phyloP scores from a whole-genome alignment of 306 rosid genomes.

The Lathyrus oleraceus region DNA sequence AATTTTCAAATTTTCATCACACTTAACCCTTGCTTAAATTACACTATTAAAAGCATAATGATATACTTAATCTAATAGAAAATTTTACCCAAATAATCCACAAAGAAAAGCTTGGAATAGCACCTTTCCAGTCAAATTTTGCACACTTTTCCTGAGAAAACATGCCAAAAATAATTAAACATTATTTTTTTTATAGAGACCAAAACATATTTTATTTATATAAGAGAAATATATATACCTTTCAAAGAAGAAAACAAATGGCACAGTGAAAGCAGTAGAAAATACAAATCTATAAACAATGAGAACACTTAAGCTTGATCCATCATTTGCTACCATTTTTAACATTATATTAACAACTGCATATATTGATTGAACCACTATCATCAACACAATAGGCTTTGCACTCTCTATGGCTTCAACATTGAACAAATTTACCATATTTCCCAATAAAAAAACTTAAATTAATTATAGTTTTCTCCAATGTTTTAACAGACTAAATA shows the following conservation, averaged over 20 bases:
- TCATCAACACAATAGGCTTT: conserved; percentile 51
- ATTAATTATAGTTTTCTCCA: conserved; percentile 3
- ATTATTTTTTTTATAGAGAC: too few relatives aligned
- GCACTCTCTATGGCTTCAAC: conserved; percentile 48
- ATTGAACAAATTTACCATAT: conserved; percentile 30
- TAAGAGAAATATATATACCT: conserved; percentile 33
- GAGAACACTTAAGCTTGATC: conserved; percentile 49
- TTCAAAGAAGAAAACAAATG: conserved; percentile 53
- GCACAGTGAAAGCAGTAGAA: conserved; percentile 50
- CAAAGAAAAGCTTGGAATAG: conserved; percentile 56
- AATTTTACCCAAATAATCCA: conserved; percentile 67
- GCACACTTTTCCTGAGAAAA: conserved; percentile 47
- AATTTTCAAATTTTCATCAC: neutral
- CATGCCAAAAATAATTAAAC: neutral
- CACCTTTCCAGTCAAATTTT: conserved; percentile 40
- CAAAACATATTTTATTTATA: too few relatives aligned
- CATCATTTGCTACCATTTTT: conserved; percentile 57
- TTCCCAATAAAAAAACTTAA: neutral
- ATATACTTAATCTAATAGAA: neutral
- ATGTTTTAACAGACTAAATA: neutral
- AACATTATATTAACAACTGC: conserved; percentile 53
- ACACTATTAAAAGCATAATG: neutral
- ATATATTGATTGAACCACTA: conserved; percentile 44
- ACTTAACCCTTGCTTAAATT: conserved; percentile 4
- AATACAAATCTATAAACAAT: conserved; percentile 61